These are phyloP conservation scores for Cytospora chrysosperma DNA, from an alignment of 2,329 filamentous ascomycete genomes.

Conservation along the genomic window DNA sequence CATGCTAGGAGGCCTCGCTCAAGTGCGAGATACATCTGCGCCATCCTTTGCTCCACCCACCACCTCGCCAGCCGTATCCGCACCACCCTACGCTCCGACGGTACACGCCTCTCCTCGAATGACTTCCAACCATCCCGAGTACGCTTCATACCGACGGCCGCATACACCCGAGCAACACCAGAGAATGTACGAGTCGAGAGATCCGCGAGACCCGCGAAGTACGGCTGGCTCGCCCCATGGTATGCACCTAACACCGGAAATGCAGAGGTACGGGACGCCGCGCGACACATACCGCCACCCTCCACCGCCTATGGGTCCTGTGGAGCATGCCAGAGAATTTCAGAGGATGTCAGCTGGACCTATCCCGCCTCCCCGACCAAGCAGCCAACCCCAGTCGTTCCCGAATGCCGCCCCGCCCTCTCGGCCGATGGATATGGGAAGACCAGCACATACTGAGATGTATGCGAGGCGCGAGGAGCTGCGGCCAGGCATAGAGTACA, in stretches of 20 bases:
- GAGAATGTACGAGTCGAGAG: slow-evolving; percentile 50
- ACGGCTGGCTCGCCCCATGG: slow-evolving; percentile 49
- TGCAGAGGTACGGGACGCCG: slow-evolving; percentile 59
- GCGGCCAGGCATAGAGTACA: slow-evolving; percentile 42
- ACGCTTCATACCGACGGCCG: slow-evolving; percentile 62
- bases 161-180: slow-evolving; percentile 68
- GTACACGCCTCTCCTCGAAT: slow-evolving; percentile 57
- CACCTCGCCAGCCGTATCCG: slow-evolving; percentile 38
- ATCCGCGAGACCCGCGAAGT: slow-evolving; percentile 34
- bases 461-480: slow-evolving; percentile 53
- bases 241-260: slow-evolving; percentile 55
- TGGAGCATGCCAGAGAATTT: slow-evolving; percentile 46
- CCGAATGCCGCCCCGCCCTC: slow-evolving; percentile 41
- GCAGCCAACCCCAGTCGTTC: slow-evolving; percentile 52
- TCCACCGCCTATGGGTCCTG: slow-evolving; percentile 38
- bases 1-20: slow-evolving; percentile 55
- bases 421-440: slow-evolving; percentile 47
- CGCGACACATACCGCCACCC: slow-evolving; percentile 52
- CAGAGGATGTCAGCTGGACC: slow-evolving; percentile 36
- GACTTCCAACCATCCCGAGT: slow-evolving; percentile 56
- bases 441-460: slow-evolving; percentile 40
- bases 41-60: slow-evolving; percentile 44
- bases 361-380: slow-evolving; percentile 48
- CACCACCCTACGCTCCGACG: slow-evolving; percentile 46
- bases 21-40: slow-evolving; percentile 35